These are phyloP conservation scores for Artemisia annua DNA, from an alignment of 129 eudicot species.

Conservation along the genomic window DNA sequence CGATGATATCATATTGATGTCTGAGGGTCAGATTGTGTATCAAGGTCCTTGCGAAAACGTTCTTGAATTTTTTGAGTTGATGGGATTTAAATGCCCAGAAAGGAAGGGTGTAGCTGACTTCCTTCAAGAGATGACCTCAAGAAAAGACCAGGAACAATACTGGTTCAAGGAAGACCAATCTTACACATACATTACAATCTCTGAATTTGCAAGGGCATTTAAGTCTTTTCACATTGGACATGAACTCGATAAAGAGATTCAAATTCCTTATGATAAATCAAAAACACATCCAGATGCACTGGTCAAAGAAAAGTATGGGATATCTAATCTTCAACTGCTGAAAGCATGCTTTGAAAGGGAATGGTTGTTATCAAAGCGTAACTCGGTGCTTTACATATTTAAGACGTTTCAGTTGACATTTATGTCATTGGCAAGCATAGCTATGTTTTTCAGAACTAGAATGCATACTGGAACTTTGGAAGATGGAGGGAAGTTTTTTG, in stretches of 20 bases:
- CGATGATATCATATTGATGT: conserved; percentile 56
- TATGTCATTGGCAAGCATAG: conserved; percentile 37
- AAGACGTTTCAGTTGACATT: conserved; percentile 40
- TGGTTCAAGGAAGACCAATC: conserved; percentile 25
- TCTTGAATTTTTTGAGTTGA: conserved; percentile 46
- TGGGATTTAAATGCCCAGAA: conserved; percentile 50
- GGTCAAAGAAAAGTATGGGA: conserved; percentile 30
- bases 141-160: conserved; percentile 35
- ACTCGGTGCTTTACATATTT: conserved; percentile 31
- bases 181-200: conserved; percentile 20
- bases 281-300: conserved; percentile 24
- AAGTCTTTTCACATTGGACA: conserved; percentile 36
- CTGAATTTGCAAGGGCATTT: conserved; percentile 25
- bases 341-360: conserved; percentile 35
- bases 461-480: conserved; percentile 39
- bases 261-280: conserved; percentile 30
- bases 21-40: conserved; percentile 61
- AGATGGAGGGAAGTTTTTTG: conserved; percentile 40
- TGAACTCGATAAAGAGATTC: conserved; percentile 21
- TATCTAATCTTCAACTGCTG: conserved; percentile 28
- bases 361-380: conserved; percentile 40
- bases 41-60: conserved; percentile 56
- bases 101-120: conserved; percentile 43
- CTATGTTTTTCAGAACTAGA: conserved; percentile 43
- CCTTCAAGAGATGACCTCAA: conserved; percentile 38